A percentile compares a stretch with the other conserved stretches of the same genome.
phyloP scores from a whole-genome alignment of 164 flowering plant genomes.

The Stephania yunnanensis region DNA sequence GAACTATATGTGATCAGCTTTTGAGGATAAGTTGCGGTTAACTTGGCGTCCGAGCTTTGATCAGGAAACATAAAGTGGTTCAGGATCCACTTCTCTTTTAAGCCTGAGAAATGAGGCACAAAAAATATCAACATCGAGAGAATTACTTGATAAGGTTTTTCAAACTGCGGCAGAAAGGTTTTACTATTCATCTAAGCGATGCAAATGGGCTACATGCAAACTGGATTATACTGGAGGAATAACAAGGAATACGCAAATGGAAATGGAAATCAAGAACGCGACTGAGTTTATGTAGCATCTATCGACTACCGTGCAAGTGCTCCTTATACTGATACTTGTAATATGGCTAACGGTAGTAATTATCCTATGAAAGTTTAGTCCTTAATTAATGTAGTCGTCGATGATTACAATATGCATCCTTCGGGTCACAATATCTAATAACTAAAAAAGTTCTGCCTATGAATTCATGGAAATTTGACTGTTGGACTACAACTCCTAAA shows the following conservation, averaged over 20 bases:
- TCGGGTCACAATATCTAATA: not conserved
- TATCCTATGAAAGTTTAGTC: too few species aligned
- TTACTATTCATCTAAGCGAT: not conserved
- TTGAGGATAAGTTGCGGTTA: not conserved
- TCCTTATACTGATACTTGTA: too few species aligned
- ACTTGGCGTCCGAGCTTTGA: not conserved
- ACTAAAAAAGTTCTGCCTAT: not conserved
- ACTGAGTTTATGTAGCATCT: not conserved
- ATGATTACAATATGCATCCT: not conserved
- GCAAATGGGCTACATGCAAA: not conserved
- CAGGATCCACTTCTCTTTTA: slow-evolving; percentile 53
- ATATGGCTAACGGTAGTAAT: too few species aligned
- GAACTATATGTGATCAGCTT: not conserved
- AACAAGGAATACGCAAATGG: not conserved
- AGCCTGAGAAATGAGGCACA: slow-evolving; percentile 37
- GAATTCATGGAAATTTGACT: not conserved
- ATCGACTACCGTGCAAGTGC: too few species aligned
- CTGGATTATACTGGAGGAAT: not conserved
- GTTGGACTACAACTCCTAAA: not conserved
- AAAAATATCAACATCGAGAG: slow-evolving; percentile 6
- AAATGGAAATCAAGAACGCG: not conserved
- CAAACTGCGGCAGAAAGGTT: not conserved
- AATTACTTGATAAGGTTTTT: not conserved
- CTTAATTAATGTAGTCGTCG: too few species aligned
- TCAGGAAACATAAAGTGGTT: slow-evolving; percentile 49